Base-by-base conservation (phyloP, 441 rosid genomes). In the Euphorbia schlechtendalii region DNA sequence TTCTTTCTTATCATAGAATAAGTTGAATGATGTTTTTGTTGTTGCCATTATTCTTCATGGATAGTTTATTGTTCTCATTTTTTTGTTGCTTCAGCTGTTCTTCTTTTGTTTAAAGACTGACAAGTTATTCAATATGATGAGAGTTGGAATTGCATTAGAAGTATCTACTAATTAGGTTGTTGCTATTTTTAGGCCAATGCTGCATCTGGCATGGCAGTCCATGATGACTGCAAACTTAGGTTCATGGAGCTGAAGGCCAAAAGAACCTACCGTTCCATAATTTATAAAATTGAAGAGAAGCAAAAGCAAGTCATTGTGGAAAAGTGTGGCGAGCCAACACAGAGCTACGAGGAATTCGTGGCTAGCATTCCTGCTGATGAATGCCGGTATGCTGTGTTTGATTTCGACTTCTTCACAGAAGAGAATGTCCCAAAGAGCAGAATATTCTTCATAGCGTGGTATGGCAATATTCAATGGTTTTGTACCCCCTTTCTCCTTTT, bases 401-500 rank as follows among this genome's bases (percentile, higher is more conserved):
- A 82, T 72, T 84, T 73, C 45, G 86, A 84, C 64, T 84, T 82
- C 60, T 74, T 82, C 63, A 84, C 88, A 0, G 72, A 53, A 57
- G 88, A 82, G 73, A 82, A 82, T 20, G 69, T 72, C 76, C 88
- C 72, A 55, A 84, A 80, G 70, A 80, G 84, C 83, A 71, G 79
- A 65, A 84, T 84, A 22, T 80, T 84, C 78, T 84, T 84, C 80
- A 82, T 84, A 32, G 88, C 88, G 3, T 84, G 88, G 88, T 82
- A 74, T 9, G 25, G 12, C 27, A 8, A 22, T 0, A 51, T 27
- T 38, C 21, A 59, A n/a, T 32, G n/a, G 12, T 40, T 1, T 22
- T 27, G 17, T 61, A 7, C 20, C 59, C 7, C 7, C 5, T 62
- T 3, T 32, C 7, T 52, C 0, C 7, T 63, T 1, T 20, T 40